Evolutionary conservation across 2,329 filamentous ascomycete genomes (phyloP).

Genomic region (Diplocarpon rosae): DNA sequence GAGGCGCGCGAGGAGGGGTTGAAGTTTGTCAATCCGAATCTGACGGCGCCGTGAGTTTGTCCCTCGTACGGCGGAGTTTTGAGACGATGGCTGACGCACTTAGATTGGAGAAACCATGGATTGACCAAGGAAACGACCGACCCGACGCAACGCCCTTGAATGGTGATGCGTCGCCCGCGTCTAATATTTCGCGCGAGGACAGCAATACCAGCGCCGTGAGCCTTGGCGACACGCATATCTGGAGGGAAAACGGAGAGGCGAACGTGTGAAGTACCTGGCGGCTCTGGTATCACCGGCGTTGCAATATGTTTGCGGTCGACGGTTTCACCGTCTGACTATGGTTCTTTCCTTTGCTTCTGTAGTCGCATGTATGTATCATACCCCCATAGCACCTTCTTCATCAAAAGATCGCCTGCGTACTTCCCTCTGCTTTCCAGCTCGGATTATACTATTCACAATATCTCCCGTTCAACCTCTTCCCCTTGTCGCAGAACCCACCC

Average conservation of each 20-base stretch:
- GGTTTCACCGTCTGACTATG: neutral
- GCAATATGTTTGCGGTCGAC: neutral
- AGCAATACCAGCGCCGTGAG: constrained; percentile 36
- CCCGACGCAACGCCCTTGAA: constrained; percentile 5
- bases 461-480: neutral
- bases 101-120: constrained; percentile 61
- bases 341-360: constrained; percentile 11
- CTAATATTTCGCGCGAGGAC: constrained; percentile 22
- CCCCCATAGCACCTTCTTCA: constrained; percentile 12
- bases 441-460: neutral
- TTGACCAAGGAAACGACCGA: constrained; percentile 26
- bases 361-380: constrained; percentile 8
- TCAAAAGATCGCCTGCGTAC: neutral
- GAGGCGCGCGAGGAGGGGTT: constrained; percentile 60
- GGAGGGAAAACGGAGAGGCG: constrained; percentile 31
- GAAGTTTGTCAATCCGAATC: constrained; percentile 66
- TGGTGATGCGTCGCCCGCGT: constrained; percentile 6
- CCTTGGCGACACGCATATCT: constrained; percentile 40
- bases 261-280: constrained; percentile 22
- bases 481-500: neutral
- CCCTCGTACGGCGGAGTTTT: neutral
- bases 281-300: neutral
- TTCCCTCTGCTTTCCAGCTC: neutral
- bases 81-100: neutral
- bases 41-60: constrained; percentile 50